Percentiles rank a stretch among this genome's conserved stretches.
Evolutionary conservation across 305 asterid genomes (phyloP).

Genomic region (Solanum chacoense): DNA sequence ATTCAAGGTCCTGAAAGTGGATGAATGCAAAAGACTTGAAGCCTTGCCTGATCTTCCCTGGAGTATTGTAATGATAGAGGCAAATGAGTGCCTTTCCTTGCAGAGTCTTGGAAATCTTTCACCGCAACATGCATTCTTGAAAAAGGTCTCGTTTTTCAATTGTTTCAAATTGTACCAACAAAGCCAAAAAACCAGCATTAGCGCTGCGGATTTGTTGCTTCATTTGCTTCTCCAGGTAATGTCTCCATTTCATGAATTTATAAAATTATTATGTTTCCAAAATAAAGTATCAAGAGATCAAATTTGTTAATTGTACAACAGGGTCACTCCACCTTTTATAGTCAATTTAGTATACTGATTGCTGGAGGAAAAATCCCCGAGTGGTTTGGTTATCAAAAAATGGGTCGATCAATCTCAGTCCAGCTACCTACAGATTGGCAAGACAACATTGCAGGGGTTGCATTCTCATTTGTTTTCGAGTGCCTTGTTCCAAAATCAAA

Average conservation of each 20-base stretch:
- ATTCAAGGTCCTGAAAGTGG: slow-evolving; percentile 1
- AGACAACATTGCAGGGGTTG: background rate
- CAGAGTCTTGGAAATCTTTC: slow-evolving; percentile 2
- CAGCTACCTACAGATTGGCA: slow-evolving; percentile 6
- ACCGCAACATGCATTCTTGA: background rate
- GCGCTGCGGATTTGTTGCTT: background rate
- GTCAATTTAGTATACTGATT: slow-evolving; percentile 4
- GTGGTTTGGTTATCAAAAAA: slow-evolving; percentile 4
- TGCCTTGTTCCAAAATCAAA: background rate
- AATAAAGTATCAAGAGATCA: background rate
- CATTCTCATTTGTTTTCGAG: background rate
- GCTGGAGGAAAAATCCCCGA: slow-evolving; percentile 3
- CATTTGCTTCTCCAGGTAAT: slow-evolving; percentile 2
- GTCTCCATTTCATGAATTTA: background rate
- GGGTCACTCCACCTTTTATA: background rate
- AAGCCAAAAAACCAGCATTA: background rate
- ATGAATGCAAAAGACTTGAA: background rate
- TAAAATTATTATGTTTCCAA: background rate
- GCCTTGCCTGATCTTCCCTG: slow-evolving; percentile 7
- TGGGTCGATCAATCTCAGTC: background rate
- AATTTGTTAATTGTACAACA: background rate
- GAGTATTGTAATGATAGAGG: slow-evolving; percentile 1
- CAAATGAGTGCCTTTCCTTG: background rate
- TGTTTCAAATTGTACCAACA: background rate
- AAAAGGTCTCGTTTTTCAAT: background rate